Evolutionary conservation across 139 green algal genomes (phyloP), one percentile per base, ranked within the genome.

Genomic region (Tetradesmus obliquus): DNA sequence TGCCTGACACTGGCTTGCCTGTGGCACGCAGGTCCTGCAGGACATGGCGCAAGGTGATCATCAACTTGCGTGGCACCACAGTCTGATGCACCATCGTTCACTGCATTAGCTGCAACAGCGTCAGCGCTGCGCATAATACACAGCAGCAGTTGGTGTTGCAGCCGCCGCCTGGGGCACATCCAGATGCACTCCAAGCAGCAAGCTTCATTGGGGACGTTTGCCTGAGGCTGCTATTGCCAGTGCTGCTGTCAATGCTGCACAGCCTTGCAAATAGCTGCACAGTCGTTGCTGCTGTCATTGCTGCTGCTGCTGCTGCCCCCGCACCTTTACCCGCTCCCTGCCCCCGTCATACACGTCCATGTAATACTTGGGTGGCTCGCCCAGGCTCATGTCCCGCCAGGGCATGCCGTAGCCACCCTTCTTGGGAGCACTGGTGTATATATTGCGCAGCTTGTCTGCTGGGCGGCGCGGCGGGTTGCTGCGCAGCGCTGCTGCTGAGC

Each of bases 321-420:
- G n/a, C 62, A 92, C 89, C 89, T 88, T 92, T 24, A 89, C 89
- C 32, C 82, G 88, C 20, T 79, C 62, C 22, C 89, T 82, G 24
- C 89, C 89, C 4, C 89, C 89, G 2, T 92, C 81, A 66, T 92
- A 92, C 9, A 92, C 89, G 72, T 92, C 89, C 20, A 58, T 84
- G 53, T 92, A 89, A 53, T 92, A 92, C 51, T 84, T 88, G 20
- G 82, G 89, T 51, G 89, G 89, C 53, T 92, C 89, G 9, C 89
- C 89, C 71, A 92, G 17, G 19, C 17, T 85, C 81, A 72, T 81
- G 82, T 89, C 89, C 55, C 62, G 55, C 82, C 81, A 89, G 1
- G 89, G 89, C 81, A 66, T 80, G 19, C 89, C 89, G 85, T 74
- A 92, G 53, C 89, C 89, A 4, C 89, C 89, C 7, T 22, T 88